Evolutionary conservation across 1,139 yeast genomes (phyloP), one percentile per base, ranked within the genome.

Genomic region (Protomyces inouyei): DNA sequence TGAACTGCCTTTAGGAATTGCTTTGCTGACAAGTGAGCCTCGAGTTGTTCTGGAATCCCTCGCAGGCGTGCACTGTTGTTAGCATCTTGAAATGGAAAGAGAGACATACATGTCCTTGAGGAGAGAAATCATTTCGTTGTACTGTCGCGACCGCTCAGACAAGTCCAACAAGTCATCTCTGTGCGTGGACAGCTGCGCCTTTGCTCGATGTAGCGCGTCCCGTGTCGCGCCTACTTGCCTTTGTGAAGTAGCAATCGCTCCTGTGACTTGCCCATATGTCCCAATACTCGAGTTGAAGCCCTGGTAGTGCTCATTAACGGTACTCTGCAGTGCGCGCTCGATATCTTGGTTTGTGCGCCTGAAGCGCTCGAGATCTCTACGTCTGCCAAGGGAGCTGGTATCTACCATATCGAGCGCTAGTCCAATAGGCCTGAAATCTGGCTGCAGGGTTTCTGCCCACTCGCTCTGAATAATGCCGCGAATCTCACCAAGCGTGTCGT

Each of bases 331-430:
- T 21, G 85, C 83, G 37, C 74, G 74, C 37, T 84, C 83, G 14
- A 92, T 85, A 67, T 82, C 78, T 16, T 77, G 77, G 66, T 83
- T 81, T 64, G 86, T 72, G 64, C 78, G 79, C 56, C 79, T 75
- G 69, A 88, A 88, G 61, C 86, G 88, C 0, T 79, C 78, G 65
- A 81, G 79, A 68, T 85, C 82, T 71, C 86, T 86, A 0, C 96
- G 95, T 71, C 88, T 76, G 0, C 98, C 98, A 38, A 91, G 95
- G 0, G 96, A 88, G 2, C 95, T 85, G 70, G 85, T 86, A 74
- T 92, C 97, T 70, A 90, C 78, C 66, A 92, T 78, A 0, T 93
- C 84, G 55, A 92, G 79, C 0, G 97, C 96, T 65, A 87, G 79
- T 71, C 90, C 97, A 53, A 92, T 79, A 0, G 97, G 96, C 73